Percentiles rank a stretch among this genome's conserved stretches.
Conservation (phyloP, 352 stramenopile species). For the Halophytophthora polymorphica region DNA sequence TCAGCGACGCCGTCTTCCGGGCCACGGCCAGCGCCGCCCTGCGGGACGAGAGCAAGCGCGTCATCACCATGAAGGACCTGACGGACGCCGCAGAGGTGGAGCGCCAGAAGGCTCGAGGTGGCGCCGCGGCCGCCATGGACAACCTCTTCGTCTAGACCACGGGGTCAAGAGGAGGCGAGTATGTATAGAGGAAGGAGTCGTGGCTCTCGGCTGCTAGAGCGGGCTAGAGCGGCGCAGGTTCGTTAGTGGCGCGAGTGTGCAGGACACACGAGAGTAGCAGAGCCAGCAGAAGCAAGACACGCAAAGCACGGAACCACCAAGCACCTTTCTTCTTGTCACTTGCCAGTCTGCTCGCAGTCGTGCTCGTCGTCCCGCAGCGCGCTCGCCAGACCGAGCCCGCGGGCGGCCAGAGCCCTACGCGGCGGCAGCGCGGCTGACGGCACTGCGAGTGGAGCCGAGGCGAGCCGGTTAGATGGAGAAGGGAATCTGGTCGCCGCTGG, state of each 20-base stretch:
- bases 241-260: no score
- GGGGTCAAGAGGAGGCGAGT: no score
- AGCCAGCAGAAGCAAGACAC: no score
- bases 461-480: constrained; percentile 65
- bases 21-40: constrained; percentile 69
- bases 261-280: no score
- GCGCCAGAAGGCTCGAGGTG: constrained; percentile 61
- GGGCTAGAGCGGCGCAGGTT: constrained; percentile 12
- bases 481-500: constrained; percentile 89
- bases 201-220: constrained; percentile 1
- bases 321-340: no score
- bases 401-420: no score
- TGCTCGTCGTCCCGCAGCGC: no score
- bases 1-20: constrained; percentile 83
- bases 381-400: no score
- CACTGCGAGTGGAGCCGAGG: no score
- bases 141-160: constrained; percentile 74
- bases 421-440: no score
- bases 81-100: constrained; percentile 70
- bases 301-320: no score
- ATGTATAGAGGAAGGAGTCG: constrained; percentile 13
- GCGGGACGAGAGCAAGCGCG: constrained; percentile 48
- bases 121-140: constrained; percentile 59
- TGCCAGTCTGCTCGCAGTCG: no score
- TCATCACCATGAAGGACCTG: constrained; percentile 83